Evolutionary conservation across 106 monocot species (phyloP).

Genomic region (Chionographis japonica): DNA sequence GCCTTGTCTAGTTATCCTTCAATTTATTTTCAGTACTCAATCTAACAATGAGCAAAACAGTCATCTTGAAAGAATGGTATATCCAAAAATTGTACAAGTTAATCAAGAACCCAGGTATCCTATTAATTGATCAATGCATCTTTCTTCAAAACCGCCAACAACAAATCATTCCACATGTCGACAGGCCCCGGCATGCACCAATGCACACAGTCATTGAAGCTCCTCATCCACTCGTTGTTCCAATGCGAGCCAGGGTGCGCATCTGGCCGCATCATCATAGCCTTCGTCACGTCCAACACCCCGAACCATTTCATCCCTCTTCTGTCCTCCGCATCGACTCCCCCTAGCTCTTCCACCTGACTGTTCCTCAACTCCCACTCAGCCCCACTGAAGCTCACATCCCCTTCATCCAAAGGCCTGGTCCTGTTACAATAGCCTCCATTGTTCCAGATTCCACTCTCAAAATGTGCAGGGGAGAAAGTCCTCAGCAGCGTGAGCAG

Average conservation of each 20-base stretch:
- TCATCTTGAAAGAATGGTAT: too few species aligned
- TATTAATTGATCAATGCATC: background rate
- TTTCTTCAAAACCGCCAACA: slow-evolving; percentile 21
- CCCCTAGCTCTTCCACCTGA: slow-evolving; percentile 32
- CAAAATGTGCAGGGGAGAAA: slow-evolving; percentile 65
- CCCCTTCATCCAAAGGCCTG: slow-evolving; percentile 15
- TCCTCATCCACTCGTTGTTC: slow-evolving; percentile 53
- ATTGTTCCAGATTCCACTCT: slow-evolving; percentile 49
- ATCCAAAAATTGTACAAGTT: too few species aligned
- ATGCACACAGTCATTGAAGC: slow-evolving; percentile 54
- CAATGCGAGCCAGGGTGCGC: slow-evolving; percentile 62
- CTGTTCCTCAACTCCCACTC: slow-evolving; percentile 29
- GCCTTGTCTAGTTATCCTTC: too few species aligned
- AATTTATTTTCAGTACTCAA: too few species aligned
- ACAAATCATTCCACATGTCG: slow-evolving; percentile 69
- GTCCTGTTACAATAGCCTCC: slow-evolving; percentile 65
- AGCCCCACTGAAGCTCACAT: slow-evolving; percentile 8
- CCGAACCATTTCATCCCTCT: slow-evolving; percentile 12
- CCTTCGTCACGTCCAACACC: slow-evolving; percentile 53
- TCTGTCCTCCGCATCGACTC: background rate
- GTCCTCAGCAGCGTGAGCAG: slow-evolving; percentile 43
- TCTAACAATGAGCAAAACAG: too few species aligned
- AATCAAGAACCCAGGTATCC: too few species aligned
- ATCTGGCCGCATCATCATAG: slow-evolving; percentile 66
- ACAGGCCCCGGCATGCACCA: slow-evolving; percentile 80